Evolutionary conservation across 805 yeast species (phyloP).

Genomic region (Schizosaccharomyces octosporus): DNA sequence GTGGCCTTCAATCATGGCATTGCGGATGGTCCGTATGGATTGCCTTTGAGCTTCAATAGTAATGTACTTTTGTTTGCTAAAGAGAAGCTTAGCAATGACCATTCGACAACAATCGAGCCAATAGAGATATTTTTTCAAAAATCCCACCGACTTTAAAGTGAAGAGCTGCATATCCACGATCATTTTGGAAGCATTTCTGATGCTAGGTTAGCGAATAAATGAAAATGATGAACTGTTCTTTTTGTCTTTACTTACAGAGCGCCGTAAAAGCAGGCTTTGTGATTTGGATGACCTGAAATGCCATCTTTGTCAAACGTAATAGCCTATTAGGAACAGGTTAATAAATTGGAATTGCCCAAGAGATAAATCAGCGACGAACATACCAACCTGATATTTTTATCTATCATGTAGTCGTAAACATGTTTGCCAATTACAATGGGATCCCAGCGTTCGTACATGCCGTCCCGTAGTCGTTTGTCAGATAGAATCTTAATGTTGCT

Average conservation of each 20-base stretch:
- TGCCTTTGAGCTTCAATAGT: slow-evolving; percentile 7
- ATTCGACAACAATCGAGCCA: not conserved
- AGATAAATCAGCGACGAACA: not conserved
- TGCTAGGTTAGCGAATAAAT: not conserved
- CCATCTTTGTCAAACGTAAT: slow-evolving; percentile 67
- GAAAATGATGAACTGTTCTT: not conserved
- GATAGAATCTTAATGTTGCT: slow-evolving; percentile 23
- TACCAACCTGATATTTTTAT: not conserved
- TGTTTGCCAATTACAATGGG: slow-evolving; percentile 17
- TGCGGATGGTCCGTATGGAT: slow-evolving; percentile 18
- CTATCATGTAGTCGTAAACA: slow-evolving; percentile 10
- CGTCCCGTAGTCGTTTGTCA: slow-evolving; percentile 34
- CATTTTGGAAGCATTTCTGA: not conserved
- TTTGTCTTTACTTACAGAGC: slow-evolving; percentile 6
- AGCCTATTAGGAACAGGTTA: slow-evolving; percentile 14
- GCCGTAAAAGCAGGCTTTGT: slow-evolving; percentile 36
- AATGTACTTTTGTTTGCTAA: not conserved
- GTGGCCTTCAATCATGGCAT: slow-evolving; percentile 67
- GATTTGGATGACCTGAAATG: slow-evolving; percentile 74
- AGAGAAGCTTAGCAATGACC: not conserved
- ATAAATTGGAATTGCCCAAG: not conserved
- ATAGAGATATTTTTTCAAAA: not conserved
- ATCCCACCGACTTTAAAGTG: slow-evolving; percentile 3
- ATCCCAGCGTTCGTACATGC: slow-evolving; percentile 47
- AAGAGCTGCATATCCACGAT: not conserved